These are phyloP conservation scores for Croton laevigatus DNA, from an alignment of 441 rosid genomes.

Conservation along the genomic window DNA sequence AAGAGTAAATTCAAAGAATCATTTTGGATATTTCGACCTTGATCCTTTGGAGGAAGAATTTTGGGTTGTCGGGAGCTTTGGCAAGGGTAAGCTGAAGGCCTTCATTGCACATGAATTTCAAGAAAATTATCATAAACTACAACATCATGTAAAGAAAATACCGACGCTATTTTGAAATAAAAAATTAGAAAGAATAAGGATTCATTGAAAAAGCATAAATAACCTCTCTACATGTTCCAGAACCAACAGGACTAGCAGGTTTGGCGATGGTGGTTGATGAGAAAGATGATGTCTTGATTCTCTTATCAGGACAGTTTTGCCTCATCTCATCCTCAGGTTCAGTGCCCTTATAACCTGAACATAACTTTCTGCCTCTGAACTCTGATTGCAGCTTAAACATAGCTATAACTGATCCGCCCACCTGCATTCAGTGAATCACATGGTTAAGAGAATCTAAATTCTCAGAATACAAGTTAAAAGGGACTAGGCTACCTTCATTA, in stretches of 20 bases:
- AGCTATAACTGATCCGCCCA: constrained; percentile 43
- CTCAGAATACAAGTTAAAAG: background rate
- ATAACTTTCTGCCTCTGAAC: constrained; percentile 30
- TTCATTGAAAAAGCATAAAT: no score
- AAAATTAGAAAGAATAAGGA: background rate
- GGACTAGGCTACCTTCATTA: background rate
- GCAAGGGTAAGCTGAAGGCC: background rate
- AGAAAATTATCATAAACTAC: background rate
- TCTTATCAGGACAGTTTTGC: constrained; percentile 25
- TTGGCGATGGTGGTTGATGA: constrained; percentile 24
- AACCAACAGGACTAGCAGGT: constrained; percentile 22
- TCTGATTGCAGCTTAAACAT: constrained; percentile 31
- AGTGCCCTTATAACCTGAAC: constrained; percentile 14
- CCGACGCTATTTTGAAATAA: background rate
- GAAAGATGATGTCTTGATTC: constrained; percentile 33
- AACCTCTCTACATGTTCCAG: constrained; percentile 34
- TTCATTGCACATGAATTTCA: background rate
- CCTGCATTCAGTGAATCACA: constrained; percentile 34
- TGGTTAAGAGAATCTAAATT: constrained; percentile 10
- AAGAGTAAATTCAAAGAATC: background rate
- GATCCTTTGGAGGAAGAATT: background rate
- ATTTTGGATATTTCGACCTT: background rate
- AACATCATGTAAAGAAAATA: background rate
- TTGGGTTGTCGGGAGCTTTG: background rate
- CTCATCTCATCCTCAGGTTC: constrained; percentile 24